Conservation (phyloP, 2,329 filamentous ascomycete genomes). For the Gliomastix tumulicola region DNA sequence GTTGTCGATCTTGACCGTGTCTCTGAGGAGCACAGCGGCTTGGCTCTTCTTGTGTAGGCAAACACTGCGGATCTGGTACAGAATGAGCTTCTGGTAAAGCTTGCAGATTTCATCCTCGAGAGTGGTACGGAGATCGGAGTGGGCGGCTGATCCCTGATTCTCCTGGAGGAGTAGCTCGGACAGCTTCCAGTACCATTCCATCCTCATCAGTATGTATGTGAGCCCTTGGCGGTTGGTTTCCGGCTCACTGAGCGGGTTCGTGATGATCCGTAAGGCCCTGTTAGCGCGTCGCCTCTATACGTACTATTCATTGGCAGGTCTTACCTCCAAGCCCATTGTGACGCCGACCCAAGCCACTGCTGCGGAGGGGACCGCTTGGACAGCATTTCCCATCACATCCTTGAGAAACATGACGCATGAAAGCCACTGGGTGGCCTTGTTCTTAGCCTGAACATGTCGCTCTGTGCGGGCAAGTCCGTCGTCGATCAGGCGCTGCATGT, state of each 20-base stretch:
- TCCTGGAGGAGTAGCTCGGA: constrained; percentile 15
- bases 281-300: neutral
- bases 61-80: neutral
- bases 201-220: constrained; percentile 19
- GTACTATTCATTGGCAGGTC: neutral
- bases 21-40: neutral
- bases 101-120: constrained; percentile 18
- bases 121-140: constrained; percentile 7
- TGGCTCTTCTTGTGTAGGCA: neutral
- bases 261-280: constrained; percentile 16
- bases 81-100: constrained; percentile 20
- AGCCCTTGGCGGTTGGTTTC: constrained; percentile 19
- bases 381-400: constrained; percentile 10
- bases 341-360: constrained; percentile 26
- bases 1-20: neutral
- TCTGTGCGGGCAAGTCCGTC: too few species aligned
- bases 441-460: too few species aligned
- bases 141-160: constrained; percentile 2
- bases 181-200: constrained; percentile 27
- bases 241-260: constrained; percentile 16
- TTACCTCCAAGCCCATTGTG: constrained; percentile 23
- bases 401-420: neutral
- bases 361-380: constrained; percentile 21
- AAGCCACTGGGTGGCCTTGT: too few species aligned
- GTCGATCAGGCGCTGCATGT: too few species aligned